Conservation (phyloP, 495 filamentous ascomycete genomes). For the Sabuloglossum arenarium region DNA sequence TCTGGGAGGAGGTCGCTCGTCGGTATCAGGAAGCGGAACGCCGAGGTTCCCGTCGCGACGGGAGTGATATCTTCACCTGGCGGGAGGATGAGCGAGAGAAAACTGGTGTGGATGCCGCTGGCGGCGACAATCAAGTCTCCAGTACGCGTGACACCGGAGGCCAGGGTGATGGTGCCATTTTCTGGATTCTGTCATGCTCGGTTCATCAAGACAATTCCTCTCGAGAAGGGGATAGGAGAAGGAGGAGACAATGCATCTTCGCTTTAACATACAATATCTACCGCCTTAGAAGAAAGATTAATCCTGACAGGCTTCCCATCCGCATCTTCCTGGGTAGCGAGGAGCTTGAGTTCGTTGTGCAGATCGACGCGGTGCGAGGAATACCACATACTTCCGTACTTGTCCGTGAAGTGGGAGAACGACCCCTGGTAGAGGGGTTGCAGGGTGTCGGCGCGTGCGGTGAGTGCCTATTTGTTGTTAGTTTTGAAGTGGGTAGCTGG, state of each 20-base stretch:
- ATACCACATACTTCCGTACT: conserved; percentile 20
- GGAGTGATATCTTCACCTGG: not conserved
- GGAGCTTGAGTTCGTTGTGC: conserved; percentile 24
- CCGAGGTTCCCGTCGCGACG: not conserved
- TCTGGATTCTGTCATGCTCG: conserved; percentile 14
- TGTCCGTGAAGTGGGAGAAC: not conserved
- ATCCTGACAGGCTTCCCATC: conserved; percentile 21
- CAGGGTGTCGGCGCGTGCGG: not conserved
- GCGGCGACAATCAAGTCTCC: conserved; percentile 23
- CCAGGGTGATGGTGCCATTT: conserved; percentile 21
- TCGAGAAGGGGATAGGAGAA: not conserved
- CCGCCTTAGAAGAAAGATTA: conserved; percentile 23
- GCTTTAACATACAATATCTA: conserved; percentile 14
- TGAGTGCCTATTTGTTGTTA: not conserved
- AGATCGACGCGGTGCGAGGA: conserved; percentile 29
- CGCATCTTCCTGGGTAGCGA: conserved; percentile 20
- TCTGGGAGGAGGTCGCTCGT: not conserved
- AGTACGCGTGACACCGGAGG: conserved; percentile 14
- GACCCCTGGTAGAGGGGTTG: not conserved
- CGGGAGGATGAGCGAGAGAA: not conserved
- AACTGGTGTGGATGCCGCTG: conserved; percentile 19
- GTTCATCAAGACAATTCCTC: not conserved
- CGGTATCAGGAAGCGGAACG: conserved; percentile 2
- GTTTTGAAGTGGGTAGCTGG: too few relatives aligned
- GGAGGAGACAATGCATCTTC: not conserved